Evolutionary conservation across 179 eudicot genomes (phyloP), one percentile per base, ranked within the genome.

Genomic region (Silene noctiflora): DNA sequence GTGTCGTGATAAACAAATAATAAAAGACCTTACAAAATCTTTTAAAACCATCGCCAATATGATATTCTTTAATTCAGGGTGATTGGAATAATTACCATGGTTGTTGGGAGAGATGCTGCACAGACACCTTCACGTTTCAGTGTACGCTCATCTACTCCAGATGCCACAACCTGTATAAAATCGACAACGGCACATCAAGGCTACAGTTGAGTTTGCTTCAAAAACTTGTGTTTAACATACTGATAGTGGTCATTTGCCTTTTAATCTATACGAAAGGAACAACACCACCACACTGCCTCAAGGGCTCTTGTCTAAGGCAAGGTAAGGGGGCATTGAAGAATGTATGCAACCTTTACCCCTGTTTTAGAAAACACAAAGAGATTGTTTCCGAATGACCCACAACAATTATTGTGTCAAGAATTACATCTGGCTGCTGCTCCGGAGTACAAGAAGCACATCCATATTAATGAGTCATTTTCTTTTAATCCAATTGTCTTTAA

Each of bases 101-200:
- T 94, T 65, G 98, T 94, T 51, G 98, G 98, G 79, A 94, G 89
- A 77, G 98, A 94, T 80, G 98, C 98, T 74, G 98, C 98, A 86
- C 98, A 94, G 62, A 94, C 98, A 62, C 98, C 98, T 83, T 94
- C 97, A 74, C 98, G 97, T 84, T 94, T 94, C 29, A 94, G 87
- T 21, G 97, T 94, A 48, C 96, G 96, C 76, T 94, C 98, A 86
- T 94, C 97, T 35, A 94, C 76, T 79, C 98, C 98, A n/a, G 98
- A 94, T 62, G 98, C 98, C 72, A 94, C 98, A 81, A 94, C 97
- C 98, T 94, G 78, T 56, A 70, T 67, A 72, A 42, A 22, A 55
- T 20, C 51, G 56, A 44, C 22, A 35, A 14, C 17, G 13, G 67
- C 59, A 2, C 4, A 5, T 3, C 14, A 16, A 24, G 20, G 1